These are phyloP conservation scores for Xylariaceae sp. DNA, from an alignment of 2,329 filamentous ascomycete genomes.

Conservation along the genomic window DNA sequence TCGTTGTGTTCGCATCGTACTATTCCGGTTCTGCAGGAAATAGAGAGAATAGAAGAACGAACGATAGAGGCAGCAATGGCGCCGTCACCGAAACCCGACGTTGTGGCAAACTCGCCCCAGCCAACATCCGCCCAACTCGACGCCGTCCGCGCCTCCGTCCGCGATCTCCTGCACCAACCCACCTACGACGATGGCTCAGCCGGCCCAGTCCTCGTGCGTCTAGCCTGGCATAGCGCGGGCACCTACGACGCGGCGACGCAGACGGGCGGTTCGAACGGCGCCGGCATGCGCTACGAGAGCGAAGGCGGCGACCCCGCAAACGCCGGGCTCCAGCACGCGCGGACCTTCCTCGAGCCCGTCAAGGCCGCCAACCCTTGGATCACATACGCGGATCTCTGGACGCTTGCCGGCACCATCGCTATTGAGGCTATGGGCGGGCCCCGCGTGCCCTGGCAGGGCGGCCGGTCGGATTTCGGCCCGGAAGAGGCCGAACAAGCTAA, in stretches of 20 bases:
- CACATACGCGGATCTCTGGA: slow-evolving; percentile 62
- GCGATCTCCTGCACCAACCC: slow-evolving; percentile 51
- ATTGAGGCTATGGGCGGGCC: slow-evolving; percentile 58
- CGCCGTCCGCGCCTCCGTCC: slow-evolving; percentile 48
- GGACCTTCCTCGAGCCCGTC: slow-evolving; percentile 58
- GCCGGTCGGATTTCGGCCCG: slow-evolving; percentile 58
- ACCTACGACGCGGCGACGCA: slow-evolving; percentile 55
- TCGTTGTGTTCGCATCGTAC: too few species aligned
- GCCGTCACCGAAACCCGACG: neutral
- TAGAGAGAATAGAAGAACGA: neutral
- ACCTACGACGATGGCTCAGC: slow-evolving; percentile 61
- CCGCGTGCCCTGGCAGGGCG: slow-evolving; percentile 49
- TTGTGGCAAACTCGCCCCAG: slow-evolving; percentile 1
- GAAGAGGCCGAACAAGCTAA: slow-evolving; percentile 32
- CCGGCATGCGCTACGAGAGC: slow-evolving; percentile 60
- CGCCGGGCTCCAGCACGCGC: slow-evolving; percentile 58
- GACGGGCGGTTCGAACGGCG: slow-evolving; percentile 60
- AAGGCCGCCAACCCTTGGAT: slow-evolving; percentile 57
- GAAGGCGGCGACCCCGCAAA: slow-evolving; percentile 62
- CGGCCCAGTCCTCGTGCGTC: slow-evolving; percentile 57
- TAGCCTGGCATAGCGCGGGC: slow-evolving; percentile 61
- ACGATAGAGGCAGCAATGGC: neutral
- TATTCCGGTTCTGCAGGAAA: too few species aligned
- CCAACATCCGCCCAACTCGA: slow-evolving; percentile 26
- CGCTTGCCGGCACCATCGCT: slow-evolving; percentile 54